These are phyloP conservation scores for Actinomucor elegans DNA, from an alignment of 371 early-diverging fungal genomes.

Conservation along the genomic window DNA sequence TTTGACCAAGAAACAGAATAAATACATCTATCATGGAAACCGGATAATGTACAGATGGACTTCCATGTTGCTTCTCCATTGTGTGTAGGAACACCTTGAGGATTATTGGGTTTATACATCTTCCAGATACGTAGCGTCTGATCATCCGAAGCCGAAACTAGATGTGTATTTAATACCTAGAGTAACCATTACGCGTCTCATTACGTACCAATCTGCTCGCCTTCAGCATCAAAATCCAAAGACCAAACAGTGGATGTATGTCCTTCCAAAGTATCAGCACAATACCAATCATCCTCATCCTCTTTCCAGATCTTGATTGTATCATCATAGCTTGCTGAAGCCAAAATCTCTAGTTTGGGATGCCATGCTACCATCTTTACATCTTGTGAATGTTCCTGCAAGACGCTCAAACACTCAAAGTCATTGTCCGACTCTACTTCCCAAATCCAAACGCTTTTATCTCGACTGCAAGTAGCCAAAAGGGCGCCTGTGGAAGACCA, in stretches of 20 bases:
- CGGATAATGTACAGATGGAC: constrained; percentile 63
- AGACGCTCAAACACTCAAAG: constrained; percentile 92
- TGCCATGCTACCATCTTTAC: constrained; percentile 96
- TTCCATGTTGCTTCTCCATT: constrained; percentile 67
- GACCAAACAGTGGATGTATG: constrained; percentile 94
- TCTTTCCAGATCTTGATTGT: constrained; percentile 93
- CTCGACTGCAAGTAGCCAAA: constrained; percentile 91
- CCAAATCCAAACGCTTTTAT: constrained; percentile 98
- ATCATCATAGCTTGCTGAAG: constrained; percentile 93
- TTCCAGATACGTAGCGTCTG: constrained; percentile 83
- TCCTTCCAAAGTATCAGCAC: constrained; percentile 80
- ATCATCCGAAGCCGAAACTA: constrained; percentile 90
- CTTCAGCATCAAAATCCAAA: constrained; percentile 83
- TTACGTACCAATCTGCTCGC: constrained; percentile 61
- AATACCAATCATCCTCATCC: constrained; percentile 93
- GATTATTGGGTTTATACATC: constrained; percentile 49
- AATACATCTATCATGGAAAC: constrained; percentile 78
- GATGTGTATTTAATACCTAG: background rate
- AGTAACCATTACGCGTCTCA: background rate
- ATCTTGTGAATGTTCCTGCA: constrained; percentile 96
- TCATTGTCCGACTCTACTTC: constrained; percentile 83
- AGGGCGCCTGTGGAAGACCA: constrained; percentile 84
- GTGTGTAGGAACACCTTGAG: constrained; percentile 43
- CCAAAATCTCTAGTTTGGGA: constrained; percentile 83
- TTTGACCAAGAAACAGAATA: constrained; percentile 94